Evolutionary conservation across 2,329 filamentous ascomycete genomes (phyloP), one percentile per base, ranked within the genome.

Genomic region (Fusarium duplospermum): DNA sequence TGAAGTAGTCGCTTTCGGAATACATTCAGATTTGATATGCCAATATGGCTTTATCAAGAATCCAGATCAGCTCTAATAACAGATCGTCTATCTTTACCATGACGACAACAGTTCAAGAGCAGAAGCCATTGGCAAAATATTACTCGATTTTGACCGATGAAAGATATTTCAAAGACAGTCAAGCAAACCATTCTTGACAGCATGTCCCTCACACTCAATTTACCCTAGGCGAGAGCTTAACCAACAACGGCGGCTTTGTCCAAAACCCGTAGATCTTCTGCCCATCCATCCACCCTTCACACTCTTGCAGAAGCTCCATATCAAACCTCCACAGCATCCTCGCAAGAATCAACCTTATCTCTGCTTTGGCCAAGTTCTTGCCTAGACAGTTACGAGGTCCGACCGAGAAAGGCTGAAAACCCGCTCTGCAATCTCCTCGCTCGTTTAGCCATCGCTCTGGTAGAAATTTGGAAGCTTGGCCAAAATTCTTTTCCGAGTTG

Each of bases 201-300:
- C 18, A 20, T 16, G n/a, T 2, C 27, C 7, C 11, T 33, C 11
- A 33, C 4, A 29, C 3, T 52, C 11, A 9, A 33, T 33, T 14
- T 10, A 1, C 27, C 11, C 50, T 31, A 2, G 27, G 27, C 1
- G 27, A 54, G 18, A 54, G 7, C n/a, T 54, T 54, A 3, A 54
- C 50, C 50, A 54, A 20, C 42, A 76, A 36, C 14, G 72, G 54
- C 14, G 72, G 67, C 58, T 72, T 76, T 33, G 69, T 72, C 74
- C 74, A 76, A 24, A 76, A 75, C n/a, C 70, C 74, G 27, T 72
- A 76, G 5, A 76, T 69, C 42, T 42, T 70, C 42, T 75, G 74
- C 8, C 67, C 69, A 9, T 68, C 35, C 27, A 73, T 68, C 74
- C 73, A 75, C 16, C 36, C 16, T n/a, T 62, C 20, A 8, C 58